Evolutionary conservation across 2,329 filamentous ascomycete genomes (phyloP), one percentile per base, ranked within the genome.

Genomic region (Pseudogymnoascus sp.): DNA sequence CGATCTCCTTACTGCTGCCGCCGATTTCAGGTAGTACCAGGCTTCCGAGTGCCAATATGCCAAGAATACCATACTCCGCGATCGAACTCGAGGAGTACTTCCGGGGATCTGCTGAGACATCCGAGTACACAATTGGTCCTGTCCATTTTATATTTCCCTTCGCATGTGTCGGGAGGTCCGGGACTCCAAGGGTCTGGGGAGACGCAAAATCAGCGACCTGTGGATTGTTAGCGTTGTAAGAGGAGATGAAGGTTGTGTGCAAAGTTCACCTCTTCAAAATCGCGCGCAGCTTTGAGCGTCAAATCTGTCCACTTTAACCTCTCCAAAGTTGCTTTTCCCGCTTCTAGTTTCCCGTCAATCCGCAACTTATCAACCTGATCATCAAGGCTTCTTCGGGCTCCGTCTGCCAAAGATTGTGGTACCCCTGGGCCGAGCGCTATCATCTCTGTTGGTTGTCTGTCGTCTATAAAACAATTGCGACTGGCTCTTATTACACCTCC

Each of bases 21-120:
- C 64, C 62, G 36, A 59, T 33, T 48, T 65, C 62, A 61, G 64
- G 64, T 27, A 65, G 51, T 33, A 63, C 33, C 58, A 65, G 51
- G 29, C 39, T 62, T 58, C 62, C 64, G 29, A 65, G 64, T 63
- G 64, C 64, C 27, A 65, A 36, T 65, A 65, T 63, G 29, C 64
- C 64, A 39, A 65, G 55, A 35, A 61, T 35, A 27, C 64, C 60
- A 48, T 60, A 38, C 5, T 48, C 58, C 10, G 29, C 13, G 33
- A 35, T 60, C 51, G 60, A 59, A 29, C 27, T 62, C 12, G 60
- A 6, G 35, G 31, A 65, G 21, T 36, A 36, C 35, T 35, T 62
- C 58, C 38, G 36, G 15, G 62, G 64, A 25, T 63, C 51, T 44
- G 62, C 13, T 39, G 59, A 65, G n/a, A 65, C 62, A 44, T 65